Percentiles rank a stretch among this genome's conserved stretches.
These are phyloP conservation scores for Tulasnella sp. DNA, from an alignment of 768 basidiomycete species.

Conservation along the genomic window DNA sequence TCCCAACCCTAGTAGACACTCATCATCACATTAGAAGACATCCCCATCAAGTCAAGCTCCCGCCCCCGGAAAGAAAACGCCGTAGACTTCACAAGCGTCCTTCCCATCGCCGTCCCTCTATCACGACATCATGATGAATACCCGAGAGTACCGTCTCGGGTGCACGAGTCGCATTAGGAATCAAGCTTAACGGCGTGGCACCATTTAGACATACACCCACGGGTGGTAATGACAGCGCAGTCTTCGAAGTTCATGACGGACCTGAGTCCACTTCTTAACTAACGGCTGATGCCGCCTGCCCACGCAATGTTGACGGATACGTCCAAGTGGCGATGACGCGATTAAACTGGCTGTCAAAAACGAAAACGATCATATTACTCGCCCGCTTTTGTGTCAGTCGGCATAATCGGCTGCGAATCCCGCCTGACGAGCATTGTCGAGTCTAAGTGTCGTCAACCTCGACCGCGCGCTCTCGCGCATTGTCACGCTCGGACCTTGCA, in stretches of 20 bases:
- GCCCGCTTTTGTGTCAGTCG: too few relatives aligned
- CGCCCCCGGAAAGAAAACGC: not conserved
- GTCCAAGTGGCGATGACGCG: not conserved
- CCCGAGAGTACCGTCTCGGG: not conserved
- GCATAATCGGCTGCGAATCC: not conserved
- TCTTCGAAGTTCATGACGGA: not conserved
- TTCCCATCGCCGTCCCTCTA: not conserved
- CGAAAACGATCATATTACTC: too few relatives aligned
- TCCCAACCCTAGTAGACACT: not conserved
- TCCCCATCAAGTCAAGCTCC: not conserved
- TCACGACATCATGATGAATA: not conserved
- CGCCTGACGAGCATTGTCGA: not conserved
- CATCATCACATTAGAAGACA: not conserved
- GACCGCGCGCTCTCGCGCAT: not conserved
- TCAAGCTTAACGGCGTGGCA: not conserved
- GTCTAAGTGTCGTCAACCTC: not conserved
- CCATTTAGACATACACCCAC: not conserved
- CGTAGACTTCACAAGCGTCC: not conserved
- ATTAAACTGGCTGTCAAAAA: too few relatives aligned
- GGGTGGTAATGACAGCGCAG: not conserved
- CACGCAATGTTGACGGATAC: not conserved
- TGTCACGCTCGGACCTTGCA: not conserved
- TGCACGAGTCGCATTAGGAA: not conserved
- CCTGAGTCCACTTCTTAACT: not conserved
- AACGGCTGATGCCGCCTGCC: too few relatives aligned